Base-by-base conservation (phyloP, 768 basidiomycete species). In the Trametes maxima region DNA sequence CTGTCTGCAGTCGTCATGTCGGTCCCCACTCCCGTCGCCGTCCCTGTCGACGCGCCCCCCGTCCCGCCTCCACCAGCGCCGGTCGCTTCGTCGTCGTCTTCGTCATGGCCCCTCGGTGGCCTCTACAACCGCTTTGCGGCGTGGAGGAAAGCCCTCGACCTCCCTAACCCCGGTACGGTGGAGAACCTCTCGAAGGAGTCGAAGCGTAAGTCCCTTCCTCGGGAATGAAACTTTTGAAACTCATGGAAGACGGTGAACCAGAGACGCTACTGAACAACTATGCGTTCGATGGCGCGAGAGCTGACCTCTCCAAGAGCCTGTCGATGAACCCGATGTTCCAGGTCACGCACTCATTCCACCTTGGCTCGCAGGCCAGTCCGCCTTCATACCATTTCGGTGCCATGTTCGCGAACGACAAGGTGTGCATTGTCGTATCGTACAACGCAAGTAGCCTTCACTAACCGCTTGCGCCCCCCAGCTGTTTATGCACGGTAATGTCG, bases 241-340 rank as follows among this genome's bases (percentile, higher is more conserved):
- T 65, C 53, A 51, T 40, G 24, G 28, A 33, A 8, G 28, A 8
- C 8, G 19, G 14, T 50, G 35, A 36, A 33, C 2, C 74, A 98
- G 95, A 85, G 55, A 96, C 94, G 13, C 94, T 94, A 70, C 77
- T 98, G 51, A 90, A 89, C 46, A 97, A 96, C 79, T 96, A 90
- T 78, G 86, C 94, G 71, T 98, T 98, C 74, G 97, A 99, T 79
- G 97, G 97, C 66, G 97, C 91, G 25, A 84, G 95, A 67, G 97
- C 96, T 35, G 97, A 99, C 80, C 80, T 98, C 68, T 90, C 92
- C 49, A 99, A 98, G 79, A 89, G 85, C 68, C 81, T 98, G 68
- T 96, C 94, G 28, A 82, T 90, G 74, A 92, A 86, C 74, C 97
- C 97, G n/a, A 86, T 92, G 52, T 98, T 98, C 85, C 96, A 98